Evolutionary conservation across 257 asterid species (phyloP), one percentile per base, ranked within the genome.

Genomic region (Primulina eburnea): DNA sequence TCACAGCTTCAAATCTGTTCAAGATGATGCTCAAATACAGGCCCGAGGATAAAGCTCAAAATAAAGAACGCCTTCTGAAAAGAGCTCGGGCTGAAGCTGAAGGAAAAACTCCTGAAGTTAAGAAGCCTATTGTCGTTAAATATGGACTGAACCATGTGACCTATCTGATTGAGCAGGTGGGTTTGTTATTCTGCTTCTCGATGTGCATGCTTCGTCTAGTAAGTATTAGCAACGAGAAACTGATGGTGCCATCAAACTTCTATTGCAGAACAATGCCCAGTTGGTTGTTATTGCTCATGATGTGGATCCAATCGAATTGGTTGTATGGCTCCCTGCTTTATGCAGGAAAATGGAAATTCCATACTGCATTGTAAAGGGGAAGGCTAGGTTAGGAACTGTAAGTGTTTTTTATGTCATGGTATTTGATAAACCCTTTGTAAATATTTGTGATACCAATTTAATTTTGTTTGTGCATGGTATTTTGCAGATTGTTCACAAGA

Each of bases 341-440:
- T 83, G 88, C 88, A 76, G 88, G 82, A 83, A 83, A 58, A 78
- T 83, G 83, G 86, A 83, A 73, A 76, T 83, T 71, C 88, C 86
- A 0, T 78, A 78, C 74, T 81, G 84, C 60, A 83, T 83, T 58
- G 82, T 81, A 8, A 83, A 83, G 74, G 88, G 86, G 12, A 83
- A 81, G 35, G 83, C 86, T 58, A 72, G 88, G 24, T 52, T 84
- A 63, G 89, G 89, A 72, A 79, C 81, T 21, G 88, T 81, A 72
- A 76, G 86, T 70, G 1, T 8, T 55, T 16, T 29, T 29, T 17
- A 1, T 4, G 6, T 8, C 0, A 9, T 18, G 21, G 16, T 5
- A 52, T n/a, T 37, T 17, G 50, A 9, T 35, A 16, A 9, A 26
- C 2, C 24, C 4, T 35, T 30, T 0, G 8, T 2, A 1, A 28